These are phyloP conservation scores for Cladosporium sp. DNA, from an alignment of 2,329 filamentous ascomycete genomes.

Conservation along the genomic window DNA sequence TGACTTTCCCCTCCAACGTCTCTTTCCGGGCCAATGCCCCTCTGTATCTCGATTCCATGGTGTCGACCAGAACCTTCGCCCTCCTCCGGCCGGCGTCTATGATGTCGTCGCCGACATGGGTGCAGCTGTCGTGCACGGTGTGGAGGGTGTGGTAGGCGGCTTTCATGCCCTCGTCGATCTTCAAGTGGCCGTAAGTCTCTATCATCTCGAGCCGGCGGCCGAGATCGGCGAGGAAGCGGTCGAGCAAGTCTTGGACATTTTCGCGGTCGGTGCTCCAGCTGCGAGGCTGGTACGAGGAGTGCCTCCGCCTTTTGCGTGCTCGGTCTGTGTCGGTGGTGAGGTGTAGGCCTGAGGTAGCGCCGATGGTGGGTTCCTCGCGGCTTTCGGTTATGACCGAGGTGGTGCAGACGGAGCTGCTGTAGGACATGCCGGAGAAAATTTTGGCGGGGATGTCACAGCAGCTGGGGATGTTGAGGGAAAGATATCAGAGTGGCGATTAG, in stretches of 20 bases:
- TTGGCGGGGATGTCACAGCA: background rate
- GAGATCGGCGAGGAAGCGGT: conserved; percentile 78
- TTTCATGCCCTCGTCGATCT: conserved; percentile 77
- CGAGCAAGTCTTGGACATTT: conserved; percentile 52
- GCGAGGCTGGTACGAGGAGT: conserved; percentile 44
- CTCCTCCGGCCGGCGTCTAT: conserved; percentile 81
- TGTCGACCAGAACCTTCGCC: conserved; percentile 87
- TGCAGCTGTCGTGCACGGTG: conserved; percentile 82
- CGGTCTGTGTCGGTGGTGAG: conserved; percentile 33
- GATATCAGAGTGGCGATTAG: no score
- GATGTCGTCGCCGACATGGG: conserved; percentile 83
- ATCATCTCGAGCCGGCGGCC: conserved; percentile 83
- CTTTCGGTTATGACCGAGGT: conserved; percentile 25
- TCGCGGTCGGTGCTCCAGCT: conserved; percentile 44
- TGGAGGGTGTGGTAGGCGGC: conserved; percentile 82
- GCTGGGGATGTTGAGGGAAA: no score
- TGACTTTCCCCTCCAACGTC: conserved; percentile 86
- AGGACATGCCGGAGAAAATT: conserved; percentile 1
- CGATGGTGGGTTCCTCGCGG: conserved; percentile 42
- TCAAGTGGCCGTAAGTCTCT: conserved; percentile 80
- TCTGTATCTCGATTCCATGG: conserved; percentile 81
- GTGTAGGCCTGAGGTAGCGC: conserved; percentile 32
- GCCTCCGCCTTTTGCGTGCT: conserved; percentile 38
- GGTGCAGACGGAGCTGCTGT: conserved; percentile 8
- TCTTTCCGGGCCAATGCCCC: conserved; percentile 80